phyloP scores from a whole-genome alignment of 2,329 filamentous ascomycete species.

The Pseudocercospora cruenta region DNA sequence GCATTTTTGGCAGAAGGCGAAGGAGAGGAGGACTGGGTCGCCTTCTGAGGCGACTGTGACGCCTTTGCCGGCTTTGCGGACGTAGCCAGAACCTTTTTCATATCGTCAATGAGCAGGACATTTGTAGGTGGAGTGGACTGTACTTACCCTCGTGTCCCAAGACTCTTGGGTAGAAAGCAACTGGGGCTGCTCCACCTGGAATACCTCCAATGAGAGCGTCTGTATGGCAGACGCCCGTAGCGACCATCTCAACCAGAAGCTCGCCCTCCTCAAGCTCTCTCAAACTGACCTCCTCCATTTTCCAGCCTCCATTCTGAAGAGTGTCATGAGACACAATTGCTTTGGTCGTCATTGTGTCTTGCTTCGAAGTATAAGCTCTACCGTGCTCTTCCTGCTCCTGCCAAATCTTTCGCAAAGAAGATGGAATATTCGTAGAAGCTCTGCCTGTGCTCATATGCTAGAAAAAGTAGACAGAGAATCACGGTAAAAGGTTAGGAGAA shows the following conservation, averaged over 20 bases:
- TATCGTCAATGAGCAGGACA: background rate
- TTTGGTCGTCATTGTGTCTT: slow-evolving; percentile 30
- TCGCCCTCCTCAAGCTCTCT: slow-evolving; percentile 50
- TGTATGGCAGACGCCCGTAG: slow-evolving; percentile 60
- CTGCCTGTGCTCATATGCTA: slow-evolving; percentile 21
- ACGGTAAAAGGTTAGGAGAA: slow-evolving; percentile 17
- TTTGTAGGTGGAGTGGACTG: background rate
- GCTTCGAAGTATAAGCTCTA: slow-evolving; percentile 11
- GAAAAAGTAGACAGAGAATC: slow-evolving; percentile 2
- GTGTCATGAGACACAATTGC: slow-evolving; percentile 47
- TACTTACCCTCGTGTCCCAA: slow-evolving; percentile 57
- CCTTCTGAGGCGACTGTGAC: slow-evolving; percentile 48
- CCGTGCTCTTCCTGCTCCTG: slow-evolving; percentile 27
- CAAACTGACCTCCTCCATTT: slow-evolving; percentile 43
- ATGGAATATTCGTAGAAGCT: slow-evolving; percentile 35
- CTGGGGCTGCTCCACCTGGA: slow-evolving; percentile 38
- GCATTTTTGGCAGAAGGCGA: slow-evolving; percentile 53
- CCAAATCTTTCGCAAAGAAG: slow-evolving; percentile 33
- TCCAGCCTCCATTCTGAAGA: slow-evolving; percentile 44
- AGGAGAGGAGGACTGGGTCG: slow-evolving; percentile 54
- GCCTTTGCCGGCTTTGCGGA: slow-evolving; percentile 48
- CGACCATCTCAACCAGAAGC: slow-evolving; percentile 57
- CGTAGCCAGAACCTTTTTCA: slow-evolving; percentile 49
- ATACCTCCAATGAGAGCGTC: slow-evolving; percentile 54
- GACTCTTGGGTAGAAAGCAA: slow-evolving; percentile 51